Evolutionary conservation across 176 grass and related monocot species (phyloP), one percentile per base, ranked within the genome.

Genomic region (Secale cereale): DNA sequence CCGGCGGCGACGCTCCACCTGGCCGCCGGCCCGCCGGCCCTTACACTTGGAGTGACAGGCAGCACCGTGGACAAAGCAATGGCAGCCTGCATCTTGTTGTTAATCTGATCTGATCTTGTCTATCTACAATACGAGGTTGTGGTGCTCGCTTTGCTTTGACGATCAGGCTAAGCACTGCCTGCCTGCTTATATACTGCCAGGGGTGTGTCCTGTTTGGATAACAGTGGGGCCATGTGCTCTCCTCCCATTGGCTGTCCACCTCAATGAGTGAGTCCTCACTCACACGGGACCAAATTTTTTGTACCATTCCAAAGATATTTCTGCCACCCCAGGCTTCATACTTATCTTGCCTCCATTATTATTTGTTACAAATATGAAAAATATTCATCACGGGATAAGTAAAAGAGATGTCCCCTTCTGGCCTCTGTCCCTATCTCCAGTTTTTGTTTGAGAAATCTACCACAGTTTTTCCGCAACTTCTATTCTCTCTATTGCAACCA

Each of bases 261-360:
- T 75, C 71, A 74, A 29, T 29, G 41, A 28, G 23, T 28, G 6
- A 4, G 52, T 56, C 52, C 52, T 22, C 52, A 1, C 52, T 22
- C 52, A 1, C 52, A 56, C 5, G 23, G 23, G 40, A 16, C 22
- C 37, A 23, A 10, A 29, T 61, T 74, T 72, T 72, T 65, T 81
- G 85, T 54, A 77, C 28, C 5, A 28, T 70, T 85, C 37, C 37
- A 30, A 77, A 86, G 83, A 90, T 90, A 90, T 86, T 82, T 90
- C 54, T 33, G 32, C 54, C 63, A 25, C 41, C 78, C 23, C 54
- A 57, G 54, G 52, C 54, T 10, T 78, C 59, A 78, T 71, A 32
- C 60, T 41, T 65, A 78, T 86, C 72, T 43, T 64, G 46, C 28
- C 59, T 61, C 46, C 29, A 20, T 29, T 30, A 20, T 29, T 5